A percentile compares a stretch with the other conserved stretches of the same genome.
phyloP scores from a whole-genome alignment of 805 yeast species.

The Millerago galiae region DNA sequence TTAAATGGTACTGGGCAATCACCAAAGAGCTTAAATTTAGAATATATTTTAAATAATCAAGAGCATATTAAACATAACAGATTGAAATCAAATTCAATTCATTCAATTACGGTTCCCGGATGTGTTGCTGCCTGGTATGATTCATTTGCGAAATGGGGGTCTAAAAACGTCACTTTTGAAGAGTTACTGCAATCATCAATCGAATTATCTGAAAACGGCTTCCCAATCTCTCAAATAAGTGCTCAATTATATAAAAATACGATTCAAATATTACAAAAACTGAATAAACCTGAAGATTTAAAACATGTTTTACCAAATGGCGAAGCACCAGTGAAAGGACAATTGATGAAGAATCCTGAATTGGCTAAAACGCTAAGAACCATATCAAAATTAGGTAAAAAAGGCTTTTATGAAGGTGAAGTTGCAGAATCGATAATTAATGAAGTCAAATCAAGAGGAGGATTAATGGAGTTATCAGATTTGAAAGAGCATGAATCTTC shows the following conservation, averaged over 20 bases:
- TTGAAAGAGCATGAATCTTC: conserved; percentile 51
- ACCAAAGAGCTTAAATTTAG: conserved; percentile 43
- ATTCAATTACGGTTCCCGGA: conserved; percentile 70
- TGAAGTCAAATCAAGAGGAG: conserved; percentile 47
- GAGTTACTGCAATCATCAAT: conserved; percentile 62
- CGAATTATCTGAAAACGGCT: conserved; percentile 63
- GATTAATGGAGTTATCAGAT: conserved; percentile 51
- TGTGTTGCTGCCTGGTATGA: conserved; percentile 78
- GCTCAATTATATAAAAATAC: conserved; percentile 42
- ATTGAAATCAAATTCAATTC: conserved; percentile 46
- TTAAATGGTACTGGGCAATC: conserved; percentile 74
- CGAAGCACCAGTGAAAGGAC: conserved; percentile 53
- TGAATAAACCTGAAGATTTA: conserved; percentile 25
- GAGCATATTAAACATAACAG: conserved; percentile 40
- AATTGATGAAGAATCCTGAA: conserved; percentile 43
- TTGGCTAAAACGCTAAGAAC: conserved; percentile 47
- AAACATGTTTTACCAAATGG: conserved; percentile 32
- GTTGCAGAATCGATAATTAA: conserved; percentile 59
- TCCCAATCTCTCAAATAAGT: conserved; percentile 55
- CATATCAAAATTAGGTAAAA: conserved; percentile 52
- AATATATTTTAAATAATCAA: conserved; percentile 34
- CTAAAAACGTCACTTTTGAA: conserved; percentile 52
- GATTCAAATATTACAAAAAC: conserved; percentile 32
- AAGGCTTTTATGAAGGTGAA: conserved; percentile 66
- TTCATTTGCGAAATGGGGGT: conserved; percentile 64